Evolutionary conservation across 257 asterid species (phyloP).

Genomic region (Capsicum pubescens): DNA sequence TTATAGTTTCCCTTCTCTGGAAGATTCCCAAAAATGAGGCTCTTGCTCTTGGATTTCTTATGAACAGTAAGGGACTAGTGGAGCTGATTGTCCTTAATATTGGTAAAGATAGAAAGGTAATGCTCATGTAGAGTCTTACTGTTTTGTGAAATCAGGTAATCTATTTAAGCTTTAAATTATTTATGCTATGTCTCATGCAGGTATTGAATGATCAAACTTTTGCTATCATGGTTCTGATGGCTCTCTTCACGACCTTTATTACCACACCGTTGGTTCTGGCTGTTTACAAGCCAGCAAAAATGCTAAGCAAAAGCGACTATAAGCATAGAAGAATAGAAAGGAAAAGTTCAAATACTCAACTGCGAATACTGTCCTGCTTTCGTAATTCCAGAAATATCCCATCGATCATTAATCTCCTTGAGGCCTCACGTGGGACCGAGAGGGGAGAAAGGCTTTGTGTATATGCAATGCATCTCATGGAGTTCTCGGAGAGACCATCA

Average conservation of each 20-base stretch:
- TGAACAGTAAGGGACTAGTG: slow-evolving; percentile 81
- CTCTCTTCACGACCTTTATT: slow-evolving; percentile 63
- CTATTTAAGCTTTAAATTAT: background rate
- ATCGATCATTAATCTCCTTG: slow-evolving; percentile 57
- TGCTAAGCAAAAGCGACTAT: slow-evolving; percentile 34
- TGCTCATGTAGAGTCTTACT: background rate
- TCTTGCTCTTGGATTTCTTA: slow-evolving; percentile 72
- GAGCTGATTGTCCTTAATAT: slow-evolving; percentile 92
- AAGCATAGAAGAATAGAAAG: slow-evolving; percentile 50
- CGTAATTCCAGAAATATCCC: slow-evolving; percentile 54
- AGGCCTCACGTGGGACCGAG: slow-evolving; percentile 64
- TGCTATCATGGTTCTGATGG: slow-evolving; percentile 69
- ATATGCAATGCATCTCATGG: slow-evolving; percentile 65
- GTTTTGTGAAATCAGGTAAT: background rate
- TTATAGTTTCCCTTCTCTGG: slow-evolving; percentile 55
- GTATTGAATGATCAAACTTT: slow-evolving; percentile 69
- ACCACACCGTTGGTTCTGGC: slow-evolving; percentile 60
- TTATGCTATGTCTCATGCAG: slow-evolving; percentile 31
- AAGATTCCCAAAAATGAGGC: slow-evolving; percentile 67
- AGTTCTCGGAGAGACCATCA: slow-evolving; percentile 63
- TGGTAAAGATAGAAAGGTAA: slow-evolving; percentile 80
- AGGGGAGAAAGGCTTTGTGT: slow-evolving; percentile 52
- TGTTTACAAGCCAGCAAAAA: slow-evolving; percentile 59
- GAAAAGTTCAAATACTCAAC: slow-evolving; percentile 41
- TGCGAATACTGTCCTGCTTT: slow-evolving; percentile 58